A percentile compares a stretch with the other conserved stretches of the same genome.
Conservation (phyloP, 257 asterid species). For the Nicotiana tabacum region DNA sequence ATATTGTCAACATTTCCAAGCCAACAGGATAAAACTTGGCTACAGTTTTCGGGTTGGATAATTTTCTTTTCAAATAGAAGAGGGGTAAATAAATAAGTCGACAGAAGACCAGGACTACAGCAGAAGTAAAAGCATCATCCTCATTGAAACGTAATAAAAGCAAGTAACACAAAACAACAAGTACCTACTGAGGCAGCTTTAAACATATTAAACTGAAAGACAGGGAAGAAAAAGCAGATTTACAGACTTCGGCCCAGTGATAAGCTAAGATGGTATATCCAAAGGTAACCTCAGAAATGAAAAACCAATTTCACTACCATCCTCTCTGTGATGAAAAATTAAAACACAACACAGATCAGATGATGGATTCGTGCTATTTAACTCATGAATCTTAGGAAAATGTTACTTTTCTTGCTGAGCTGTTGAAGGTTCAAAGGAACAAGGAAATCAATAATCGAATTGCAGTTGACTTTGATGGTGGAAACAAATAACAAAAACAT, state of each 20-base stretch:
- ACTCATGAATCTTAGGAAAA: background rate
- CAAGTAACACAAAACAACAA: background rate
- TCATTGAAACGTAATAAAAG: background rate
- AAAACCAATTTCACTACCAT: background rate
- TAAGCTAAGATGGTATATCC: background rate
- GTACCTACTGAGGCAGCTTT: background rate
- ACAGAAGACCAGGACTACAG: background rate
- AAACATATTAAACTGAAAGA: background rate
- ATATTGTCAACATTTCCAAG: background rate
- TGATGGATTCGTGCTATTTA: background rate
- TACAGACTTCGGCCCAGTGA: background rate
- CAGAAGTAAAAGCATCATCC: background rate
- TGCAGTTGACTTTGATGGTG: background rate
- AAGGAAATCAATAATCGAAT: background rate
- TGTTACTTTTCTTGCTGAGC: background rate
- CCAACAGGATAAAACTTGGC: background rate
- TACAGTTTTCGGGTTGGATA: background rate
- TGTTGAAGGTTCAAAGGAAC: background rate
- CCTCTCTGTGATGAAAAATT: background rate
- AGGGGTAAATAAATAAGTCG: background rate
- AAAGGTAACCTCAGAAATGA: background rate
- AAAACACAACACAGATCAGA: background rate
- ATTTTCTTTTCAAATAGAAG: background rate
- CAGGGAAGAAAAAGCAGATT: background rate
- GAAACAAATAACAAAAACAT: background rate